phyloP scores from a whole-genome alignment of 441 rosid species.

The Populus hybrid region DNA sequence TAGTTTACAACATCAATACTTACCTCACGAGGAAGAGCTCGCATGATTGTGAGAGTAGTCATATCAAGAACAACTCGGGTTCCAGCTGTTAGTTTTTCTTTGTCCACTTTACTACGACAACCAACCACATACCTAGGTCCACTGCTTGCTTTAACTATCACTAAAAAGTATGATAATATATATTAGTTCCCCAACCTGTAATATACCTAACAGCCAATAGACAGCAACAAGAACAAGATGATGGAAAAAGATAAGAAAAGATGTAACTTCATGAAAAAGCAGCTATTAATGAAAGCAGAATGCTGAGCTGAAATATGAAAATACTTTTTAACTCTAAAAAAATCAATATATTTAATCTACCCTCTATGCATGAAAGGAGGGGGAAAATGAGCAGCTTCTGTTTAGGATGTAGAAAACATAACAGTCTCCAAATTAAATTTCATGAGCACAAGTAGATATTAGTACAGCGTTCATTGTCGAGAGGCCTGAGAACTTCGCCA shows the following conservation, averaged over 20 bases:
- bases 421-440: background rate
- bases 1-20: background rate
- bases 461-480: slow-evolving; percentile 88
- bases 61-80: slow-evolving; percentile 77
- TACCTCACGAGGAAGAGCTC: slow-evolving; percentile 88
- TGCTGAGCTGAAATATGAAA: no score
- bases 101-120: slow-evolving; percentile 79
- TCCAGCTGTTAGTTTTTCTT: slow-evolving; percentile 76
- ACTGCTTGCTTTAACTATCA: slow-evolving; percentile 73
- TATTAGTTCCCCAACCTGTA: background rate
- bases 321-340: no score
- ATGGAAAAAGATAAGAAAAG: background rate
- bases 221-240: background rate
- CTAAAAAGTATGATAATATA: slow-evolving; percentile 27
- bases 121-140: slow-evolving; percentile 79
- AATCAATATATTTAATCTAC: background rate
- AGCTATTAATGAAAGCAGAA: background rate
- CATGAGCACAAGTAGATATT: background rate
- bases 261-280: background rate
- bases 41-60: slow-evolving; percentile 78
- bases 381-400: background rate
- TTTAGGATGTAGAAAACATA: no score
- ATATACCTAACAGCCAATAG: background rate
- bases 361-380: background rate
- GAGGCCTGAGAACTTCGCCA: slow-evolving; percentile 97